These are phyloP conservation scores for Pseudogymnoascus sp. DNA, from an alignment of 2,329 filamentous ascomycete genomes.

Conservation along the genomic window DNA sequence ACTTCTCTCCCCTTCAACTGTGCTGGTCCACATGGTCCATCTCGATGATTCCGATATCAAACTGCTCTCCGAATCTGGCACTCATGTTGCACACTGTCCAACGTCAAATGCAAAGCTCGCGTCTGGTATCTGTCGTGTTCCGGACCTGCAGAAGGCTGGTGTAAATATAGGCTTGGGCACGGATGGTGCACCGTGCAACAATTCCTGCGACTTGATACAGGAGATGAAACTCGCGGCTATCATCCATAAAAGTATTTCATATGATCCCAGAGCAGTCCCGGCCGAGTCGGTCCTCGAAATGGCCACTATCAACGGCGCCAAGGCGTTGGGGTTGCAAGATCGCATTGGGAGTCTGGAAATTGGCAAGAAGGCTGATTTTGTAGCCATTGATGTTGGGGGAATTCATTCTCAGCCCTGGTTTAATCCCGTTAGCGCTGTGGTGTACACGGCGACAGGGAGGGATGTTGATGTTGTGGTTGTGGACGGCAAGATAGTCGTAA, in stretches of 20 bases:
- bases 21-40: constrained; percentile 46
- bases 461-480: constrained; percentile 40
- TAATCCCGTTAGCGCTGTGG: constrained; percentile 34
- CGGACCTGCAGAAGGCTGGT: constrained; percentile 34
- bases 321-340: constrained; percentile 36
- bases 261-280: constrained; percentile 36
- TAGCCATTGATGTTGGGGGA: constrained; percentile 28
- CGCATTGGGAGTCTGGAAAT: constrained; percentile 35
- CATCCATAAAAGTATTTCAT: constrained; percentile 37
- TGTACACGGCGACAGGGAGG: constrained; percentile 37
- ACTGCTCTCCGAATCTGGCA: constrained; percentile 33
- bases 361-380: constrained; percentile 40
- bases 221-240: constrained; percentile 45
- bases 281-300: constrained; percentile 41
- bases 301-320: constrained; percentile 44
- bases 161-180: constrained; percentile 45
- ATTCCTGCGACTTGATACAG: constrained; percentile 42
- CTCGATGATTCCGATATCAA: constrained; percentile 38
- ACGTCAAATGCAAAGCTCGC: constrained; percentile 45
- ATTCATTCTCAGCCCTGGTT: constrained; percentile 17
- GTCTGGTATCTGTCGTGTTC: constrained; percentile 41
- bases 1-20: constrained; percentile 34
- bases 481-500: constrained; percentile 35
- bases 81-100: constrained; percentile 43
- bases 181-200: constrained; percentile 45